Conservation (phyloP, 2,329 filamentous ascomycete genomes). For the Verticillium dahliae region DNA sequence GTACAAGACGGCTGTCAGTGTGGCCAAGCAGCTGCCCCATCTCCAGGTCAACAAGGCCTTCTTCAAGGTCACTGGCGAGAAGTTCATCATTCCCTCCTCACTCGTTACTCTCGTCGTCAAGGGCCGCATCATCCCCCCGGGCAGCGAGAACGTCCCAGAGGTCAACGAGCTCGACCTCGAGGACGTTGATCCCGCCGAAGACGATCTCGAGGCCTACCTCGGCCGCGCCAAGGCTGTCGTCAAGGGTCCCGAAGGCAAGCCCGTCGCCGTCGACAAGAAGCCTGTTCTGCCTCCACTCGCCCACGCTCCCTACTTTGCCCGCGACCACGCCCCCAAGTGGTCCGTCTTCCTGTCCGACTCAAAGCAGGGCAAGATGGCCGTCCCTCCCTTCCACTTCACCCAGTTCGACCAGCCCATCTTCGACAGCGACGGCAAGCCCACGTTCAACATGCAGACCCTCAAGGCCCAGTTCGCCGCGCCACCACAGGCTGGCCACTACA, state of each 20-base stretch:
- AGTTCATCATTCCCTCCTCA: constrained; percentile 83
- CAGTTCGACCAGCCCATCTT: constrained; percentile 88
- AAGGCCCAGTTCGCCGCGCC: constrained; percentile 97
- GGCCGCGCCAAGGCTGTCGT: constrained; percentile 60
- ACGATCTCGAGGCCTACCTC: constrained; percentile 78
- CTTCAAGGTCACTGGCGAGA: constrained; percentile 97
- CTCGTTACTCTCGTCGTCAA: constrained; percentile 94
- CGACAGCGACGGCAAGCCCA: constrained; percentile 73
- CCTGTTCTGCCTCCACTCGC: constrained; percentile 76
- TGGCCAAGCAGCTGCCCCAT: constrained; percentile 78
- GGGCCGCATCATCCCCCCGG: constrained; percentile 86
- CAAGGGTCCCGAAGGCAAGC: constrained; percentile 55
- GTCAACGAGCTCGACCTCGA: constrained; percentile 76
- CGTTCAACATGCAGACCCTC: constrained; percentile 90
- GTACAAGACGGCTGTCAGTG: constrained; percentile 66
- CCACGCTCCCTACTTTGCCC: constrained; percentile 83
- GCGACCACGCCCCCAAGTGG: constrained; percentile 87
- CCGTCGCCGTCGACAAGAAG: constrained; percentile 50
- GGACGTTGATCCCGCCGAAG: constrained; percentile 88
- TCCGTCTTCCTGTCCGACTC: constrained; percentile 90
- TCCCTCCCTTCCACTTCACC: constrained; percentile 92
- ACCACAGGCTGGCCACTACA: constrained; percentile 85
- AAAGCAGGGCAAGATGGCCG: constrained; percentile 92
- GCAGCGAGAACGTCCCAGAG: constrained; percentile 65
- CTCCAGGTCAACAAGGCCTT: constrained; percentile 86